Percentiles rank a stretch among this genome's conserved stretches.
Evolutionary conservation across 2,329 filamentous ascomycete species (phyloP).

Genomic region (Alternaria postmessia): DNA sequence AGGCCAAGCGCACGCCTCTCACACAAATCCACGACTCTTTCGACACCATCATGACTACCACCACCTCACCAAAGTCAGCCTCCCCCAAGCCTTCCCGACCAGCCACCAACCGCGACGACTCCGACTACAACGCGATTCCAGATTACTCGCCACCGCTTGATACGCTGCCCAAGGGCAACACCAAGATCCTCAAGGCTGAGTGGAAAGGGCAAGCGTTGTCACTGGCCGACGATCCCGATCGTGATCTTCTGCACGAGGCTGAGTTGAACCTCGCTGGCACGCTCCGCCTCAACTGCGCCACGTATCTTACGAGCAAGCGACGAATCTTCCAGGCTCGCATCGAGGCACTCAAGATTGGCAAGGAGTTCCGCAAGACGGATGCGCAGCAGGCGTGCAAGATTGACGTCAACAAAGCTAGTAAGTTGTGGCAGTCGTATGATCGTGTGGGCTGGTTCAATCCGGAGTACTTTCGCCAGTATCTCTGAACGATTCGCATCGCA

Average conservation of each 20-base stretch:
- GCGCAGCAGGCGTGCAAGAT: conserved; percentile 98
- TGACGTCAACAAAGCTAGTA: conserved; percentile 96
- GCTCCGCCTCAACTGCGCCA: conserved; percentile 83
- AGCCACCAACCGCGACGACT: conserved; percentile 78
- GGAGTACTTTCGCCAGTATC: conserved; percentile 58
- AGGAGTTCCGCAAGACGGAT: conserved; percentile 94
- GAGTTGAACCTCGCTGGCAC: conserved; percentile 80
- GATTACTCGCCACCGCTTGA: conserved; percentile 76
- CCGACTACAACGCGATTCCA: conserved; percentile 75
- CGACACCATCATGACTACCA: conserved; percentile 35
- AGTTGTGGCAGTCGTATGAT: conserved; percentile 89
- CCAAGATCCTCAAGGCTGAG: conserved; percentile 80
- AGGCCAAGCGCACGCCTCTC: conserved; percentile 48
- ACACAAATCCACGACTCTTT: conserved; percentile 45
- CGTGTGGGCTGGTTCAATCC: conserved; percentile 82
- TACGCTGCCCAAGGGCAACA: conserved; percentile 68
- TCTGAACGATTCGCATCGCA: conserved; percentile 33
- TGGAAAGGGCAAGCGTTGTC: conserved; percentile 86
- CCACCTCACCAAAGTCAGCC: conserved; percentile 29
- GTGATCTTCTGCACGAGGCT: conserved; percentile 75
- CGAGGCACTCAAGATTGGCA: conserved; percentile 70
- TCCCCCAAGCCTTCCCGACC: conserved; percentile 49
- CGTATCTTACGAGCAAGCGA: conserved; percentile 91
- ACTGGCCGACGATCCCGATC: conserved; percentile 70
- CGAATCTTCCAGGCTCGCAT: conserved; percentile 84